Conservation (phyloP, 805 yeast species). For the Kluyveromyces lactis region DNA sequence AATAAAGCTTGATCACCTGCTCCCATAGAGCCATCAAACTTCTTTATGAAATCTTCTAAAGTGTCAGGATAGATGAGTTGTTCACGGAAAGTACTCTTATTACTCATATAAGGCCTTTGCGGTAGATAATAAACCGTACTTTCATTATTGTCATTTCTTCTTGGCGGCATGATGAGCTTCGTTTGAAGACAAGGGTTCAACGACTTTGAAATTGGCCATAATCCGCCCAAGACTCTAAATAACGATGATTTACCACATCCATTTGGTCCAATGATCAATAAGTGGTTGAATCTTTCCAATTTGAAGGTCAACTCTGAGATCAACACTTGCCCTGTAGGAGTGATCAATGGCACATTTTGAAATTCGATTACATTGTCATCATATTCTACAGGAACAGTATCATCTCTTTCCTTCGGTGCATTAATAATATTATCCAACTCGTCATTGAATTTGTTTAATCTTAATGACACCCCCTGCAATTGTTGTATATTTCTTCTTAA, state of each 20-base stretch:
- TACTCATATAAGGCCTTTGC: constrained; percentile 80
- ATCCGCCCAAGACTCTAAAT: constrained; percentile 83
- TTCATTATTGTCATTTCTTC: constrained; percentile 27
- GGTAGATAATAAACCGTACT: constrained; percentile 72
- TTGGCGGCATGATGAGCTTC: constrained; percentile 24
- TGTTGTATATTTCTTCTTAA: constrained; percentile 79
- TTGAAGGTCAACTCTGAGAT: constrained; percentile 60
- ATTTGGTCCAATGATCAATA: constrained; percentile 89
- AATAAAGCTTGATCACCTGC: constrained; percentile 40
- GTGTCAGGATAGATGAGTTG: constrained; percentile 86
- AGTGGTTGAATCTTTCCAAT: constrained; percentile 73
- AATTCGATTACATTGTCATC: constrained; percentile 61
- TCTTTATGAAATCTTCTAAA: constrained; percentile 41
- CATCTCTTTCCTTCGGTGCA: constrained; percentile 14
- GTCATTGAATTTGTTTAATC: constrained; percentile 63
- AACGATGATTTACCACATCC: constrained; percentile 94
- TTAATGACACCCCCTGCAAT: constrained; percentile 69
- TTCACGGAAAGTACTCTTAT: constrained; percentile 59
- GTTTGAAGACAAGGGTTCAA: constrained; percentile 59
- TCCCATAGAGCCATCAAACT: constrained; percentile 23
- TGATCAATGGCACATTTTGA: constrained; percentile 66
- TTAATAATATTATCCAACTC: constrained; percentile 35
- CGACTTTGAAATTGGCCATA: constrained; percentile 70
- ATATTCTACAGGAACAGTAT: constrained; percentile 30
- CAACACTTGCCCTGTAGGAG: constrained; percentile 75